phyloP scores from a whole-genome alignment of 1,284 basidiomycete genomes.

The Leccinum subspadiceum region DNA sequence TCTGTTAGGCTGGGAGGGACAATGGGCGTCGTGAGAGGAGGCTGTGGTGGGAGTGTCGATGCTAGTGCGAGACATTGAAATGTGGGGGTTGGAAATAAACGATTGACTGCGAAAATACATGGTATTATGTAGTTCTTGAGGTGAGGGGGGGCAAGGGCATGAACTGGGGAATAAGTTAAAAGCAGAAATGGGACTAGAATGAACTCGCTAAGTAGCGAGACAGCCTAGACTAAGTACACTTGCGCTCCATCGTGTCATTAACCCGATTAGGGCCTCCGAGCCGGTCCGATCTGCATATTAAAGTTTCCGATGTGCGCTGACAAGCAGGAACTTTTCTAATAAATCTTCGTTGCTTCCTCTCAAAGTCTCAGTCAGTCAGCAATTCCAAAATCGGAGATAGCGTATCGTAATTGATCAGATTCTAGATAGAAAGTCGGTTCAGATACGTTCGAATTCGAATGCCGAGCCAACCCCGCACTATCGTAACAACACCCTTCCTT shows the following conservation, averaged over 20 bases:
- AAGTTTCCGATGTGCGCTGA: not conserved
- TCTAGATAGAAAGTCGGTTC: not conserved
- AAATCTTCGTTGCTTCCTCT: too few species aligned
- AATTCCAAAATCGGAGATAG: not conserved
- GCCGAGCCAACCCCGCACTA: not conserved
- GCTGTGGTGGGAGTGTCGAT: not conserved
- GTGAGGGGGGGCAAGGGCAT: conserved; percentile 7
- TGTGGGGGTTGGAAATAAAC: not conserved
- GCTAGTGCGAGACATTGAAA: not conserved
- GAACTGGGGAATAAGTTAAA: conserved; percentile 10
- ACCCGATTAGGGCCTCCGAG: not conserved
- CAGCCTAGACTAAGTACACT: too few species aligned
- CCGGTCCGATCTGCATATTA: not conserved
- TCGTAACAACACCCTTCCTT: not conserved
- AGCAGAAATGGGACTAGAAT: conserved; percentile 1
- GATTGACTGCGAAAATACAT: not conserved
- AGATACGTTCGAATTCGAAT: not conserved
- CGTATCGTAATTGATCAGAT: not conserved
- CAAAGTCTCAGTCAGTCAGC: too few species aligned
- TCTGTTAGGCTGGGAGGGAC: not conserved
- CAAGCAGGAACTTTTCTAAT: not conserved
- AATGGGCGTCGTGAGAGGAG: not conserved
- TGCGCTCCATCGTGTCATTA: not conserved
- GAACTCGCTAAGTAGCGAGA: not conserved
- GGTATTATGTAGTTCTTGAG: conserved; percentile 9